Conservation (phyloP, 1,139 yeast species). For the Kodamaea sp. region DNA sequence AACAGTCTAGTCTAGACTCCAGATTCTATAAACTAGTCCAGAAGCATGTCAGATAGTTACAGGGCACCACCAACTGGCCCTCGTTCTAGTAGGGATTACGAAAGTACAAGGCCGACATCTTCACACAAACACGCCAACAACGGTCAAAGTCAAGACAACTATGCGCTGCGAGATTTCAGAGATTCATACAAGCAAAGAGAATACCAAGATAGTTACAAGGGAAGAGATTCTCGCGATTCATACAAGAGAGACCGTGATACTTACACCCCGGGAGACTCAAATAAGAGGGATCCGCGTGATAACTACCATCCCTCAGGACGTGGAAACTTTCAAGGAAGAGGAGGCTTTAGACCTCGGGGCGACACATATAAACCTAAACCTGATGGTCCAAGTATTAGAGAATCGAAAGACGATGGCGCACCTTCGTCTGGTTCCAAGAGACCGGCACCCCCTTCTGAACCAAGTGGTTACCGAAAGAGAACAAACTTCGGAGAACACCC, state of each 20-base stretch:
- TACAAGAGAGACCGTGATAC: slow-evolving; percentile 4
- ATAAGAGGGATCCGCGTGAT: slow-evolving; percentile 4
- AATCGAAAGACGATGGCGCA: slow-evolving; percentile 4
- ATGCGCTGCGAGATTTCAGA: neutral
- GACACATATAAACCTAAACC: slow-evolving; percentile 13
- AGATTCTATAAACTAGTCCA: no score
- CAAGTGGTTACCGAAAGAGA: slow-evolving; percentile 19
- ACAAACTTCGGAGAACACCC: slow-evolving; percentile 17
- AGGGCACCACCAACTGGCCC: slow-evolving; percentile 46
- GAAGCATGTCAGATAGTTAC: slow-evolving; percentile 49
- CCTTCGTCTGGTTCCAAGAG: slow-evolving; percentile 15
- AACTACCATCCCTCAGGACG: slow-evolving; percentile 11
- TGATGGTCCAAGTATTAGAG: slow-evolving; percentile 6
- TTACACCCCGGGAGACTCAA: slow-evolving; percentile 4
- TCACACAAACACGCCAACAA: no score
- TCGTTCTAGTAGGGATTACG: slow-evolving; percentile 26
- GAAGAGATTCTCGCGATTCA: slow-evolving; percentile 3
- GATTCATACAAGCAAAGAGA: slow-evolving; percentile 5
- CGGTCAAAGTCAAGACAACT: slow-evolving; percentile 1
- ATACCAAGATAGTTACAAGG: slow-evolving; percentile 7
- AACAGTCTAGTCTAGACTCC: no score
- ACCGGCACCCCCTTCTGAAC: slow-evolving; percentile 22
- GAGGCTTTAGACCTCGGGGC: slow-evolving; percentile 14
- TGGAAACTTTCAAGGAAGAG: slow-evolving; percentile 12
- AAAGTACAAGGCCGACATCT: slow-evolving; percentile 9